phyloP scores from a whole-genome alignment of 495 filamentous ascomycete genomes.

The Bathelium albidoporum region DNA sequence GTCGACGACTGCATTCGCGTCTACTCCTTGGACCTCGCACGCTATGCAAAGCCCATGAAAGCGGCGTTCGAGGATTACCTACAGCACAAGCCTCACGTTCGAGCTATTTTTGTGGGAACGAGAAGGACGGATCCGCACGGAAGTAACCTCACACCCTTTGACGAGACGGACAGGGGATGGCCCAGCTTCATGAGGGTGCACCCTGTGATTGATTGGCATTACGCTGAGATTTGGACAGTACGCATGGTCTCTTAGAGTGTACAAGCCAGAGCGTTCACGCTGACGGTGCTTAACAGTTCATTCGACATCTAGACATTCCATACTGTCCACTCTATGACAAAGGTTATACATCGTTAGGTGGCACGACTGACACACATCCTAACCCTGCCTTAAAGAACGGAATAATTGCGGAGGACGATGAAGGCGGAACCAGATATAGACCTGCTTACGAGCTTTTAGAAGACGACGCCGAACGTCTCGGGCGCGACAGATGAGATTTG shows the following conservation, averaged over 20 bases:
- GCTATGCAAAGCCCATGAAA: constrained; percentile 71
- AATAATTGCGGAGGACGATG: constrained; percentile 19
- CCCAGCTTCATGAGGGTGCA: constrained; percentile 86
- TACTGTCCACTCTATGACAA: constrained; percentile 82
- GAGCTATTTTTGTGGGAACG: constrained; percentile 88
- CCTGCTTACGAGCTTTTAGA: constrained; percentile 82
- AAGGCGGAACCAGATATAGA: constrained; percentile 41
- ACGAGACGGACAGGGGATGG: constrained; percentile 82
- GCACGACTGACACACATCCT: constrained; percentile 78
- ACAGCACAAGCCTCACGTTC: constrained; percentile 46
- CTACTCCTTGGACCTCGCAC: constrained; percentile 69
- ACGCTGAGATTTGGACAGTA: constrained; percentile 85
- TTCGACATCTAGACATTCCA: constrained; percentile 61
- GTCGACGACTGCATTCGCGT: constrained; percentile 48
- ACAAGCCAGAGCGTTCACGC: not conserved
- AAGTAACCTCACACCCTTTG: constrained; percentile 62
- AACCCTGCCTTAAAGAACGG: constrained; percentile 62
- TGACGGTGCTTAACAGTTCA: constrained; percentile 48
- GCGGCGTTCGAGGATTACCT: constrained; percentile 71
- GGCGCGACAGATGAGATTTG: constrained; percentile 42
- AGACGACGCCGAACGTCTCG: constrained; percentile 77
- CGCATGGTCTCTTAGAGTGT: constrained; percentile 25
- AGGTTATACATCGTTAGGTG: constrained; percentile 80
- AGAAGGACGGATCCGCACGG: constrained; percentile 89
- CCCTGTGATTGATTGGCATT: constrained; percentile 96